Conservation (phyloP, 768 basidiomycete genomes). For the Serendipita sp. region DNA sequence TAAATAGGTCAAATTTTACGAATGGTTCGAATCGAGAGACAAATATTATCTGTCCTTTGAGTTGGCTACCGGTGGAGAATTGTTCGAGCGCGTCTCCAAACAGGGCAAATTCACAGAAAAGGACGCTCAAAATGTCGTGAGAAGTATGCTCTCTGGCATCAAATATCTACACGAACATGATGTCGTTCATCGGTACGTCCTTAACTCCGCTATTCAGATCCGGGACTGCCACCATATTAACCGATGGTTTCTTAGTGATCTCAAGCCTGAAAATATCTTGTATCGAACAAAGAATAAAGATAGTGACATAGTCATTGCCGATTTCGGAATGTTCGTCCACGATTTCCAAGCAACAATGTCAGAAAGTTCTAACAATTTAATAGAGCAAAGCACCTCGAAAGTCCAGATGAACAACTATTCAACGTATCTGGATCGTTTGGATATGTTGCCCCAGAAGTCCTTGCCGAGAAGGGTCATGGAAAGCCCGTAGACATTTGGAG, state of each 20-base stretch:
- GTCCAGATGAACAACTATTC: constrained; percentile 51
- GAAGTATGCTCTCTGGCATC: constrained; percentile 74
- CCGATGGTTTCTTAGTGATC: background rate
- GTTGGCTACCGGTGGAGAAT: constrained; percentile 84
- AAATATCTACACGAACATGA: constrained; percentile 80
- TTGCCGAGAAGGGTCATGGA: constrained; percentile 68
- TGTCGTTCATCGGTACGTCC: constrained; percentile 62
- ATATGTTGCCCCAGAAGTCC: constrained; percentile 76
- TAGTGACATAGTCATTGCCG: constrained; percentile 86
- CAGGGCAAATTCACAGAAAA: constrained; percentile 87
- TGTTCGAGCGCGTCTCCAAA: constrained; percentile 75
- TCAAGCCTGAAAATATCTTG: constrained; percentile 88
- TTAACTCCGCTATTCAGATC: background rate
- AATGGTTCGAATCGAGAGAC: constrained; percentile 86
- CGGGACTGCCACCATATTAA: too few species aligned
- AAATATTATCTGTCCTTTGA: constrained; percentile 96
- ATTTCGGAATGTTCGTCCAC: constrained; percentile 73
- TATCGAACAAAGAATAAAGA: constrained; percentile 61
- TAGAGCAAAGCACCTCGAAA: constrained; percentile 71
- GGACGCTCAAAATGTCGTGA: constrained; percentile 66
- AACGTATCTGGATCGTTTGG: constrained; percentile 70
- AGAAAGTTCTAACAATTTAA: background rate
- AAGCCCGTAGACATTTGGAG: constrained; percentile 93
- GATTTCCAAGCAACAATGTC: background rate
- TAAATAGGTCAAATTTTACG: constrained; percentile 78